Base-by-base conservation (phyloP, 2,329 filamentous ascomycete genomes). In the Penicillium vulpinum region DNA sequence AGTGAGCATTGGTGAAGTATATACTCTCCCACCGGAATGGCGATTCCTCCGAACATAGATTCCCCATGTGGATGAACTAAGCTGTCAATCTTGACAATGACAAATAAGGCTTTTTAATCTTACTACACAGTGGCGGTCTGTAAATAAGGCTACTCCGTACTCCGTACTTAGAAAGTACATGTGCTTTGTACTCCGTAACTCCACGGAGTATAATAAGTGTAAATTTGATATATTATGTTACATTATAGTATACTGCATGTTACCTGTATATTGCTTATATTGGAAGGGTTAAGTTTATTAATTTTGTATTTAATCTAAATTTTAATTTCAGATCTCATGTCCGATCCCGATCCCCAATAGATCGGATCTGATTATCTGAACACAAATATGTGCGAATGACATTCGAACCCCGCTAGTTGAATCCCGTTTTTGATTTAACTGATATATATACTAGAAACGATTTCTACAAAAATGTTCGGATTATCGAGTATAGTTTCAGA, bases 61-160 rank as follows among this genome's bases (percentile, higher is more conserved):
- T 51, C 43, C 53, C 52, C 53, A 54, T 33, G 13, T 28, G 47
- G 24, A 28, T 18, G n/a, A 36, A 33, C 33, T 36, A 26, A 29
- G 33, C 44, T 55, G 24, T 46, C 31, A 46, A 39, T 26, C 24
- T 48, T 5, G 7, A 26, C 28, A 54, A 57, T 66, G 61, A 65
- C 62, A 65, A 65, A 66, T 66, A 62, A 53, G 58, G 26, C 26
- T 22, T 22, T 35, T 44, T 22, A 16, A n/a, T n/a, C n/a, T n/a
- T n/a, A n/a, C n/a, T n/a, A n/a, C n/a, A n/a, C n/a, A n/a, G n/a
- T 54, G 35, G 54, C 54, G 54, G 54, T 56, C 54, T 56, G 53
- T 51, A 51, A 45, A 24, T 21, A 36, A 28, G 15, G 24, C 29
- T 39, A 18, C 16, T n/a, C n/a, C n/a, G n/a, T n/a, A n/a, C n/a